These are phyloP conservation scores for Mucor piriformis DNA, from an alignment of 371 early-diverging fungal genomes.

Conservation along the genomic window DNA sequence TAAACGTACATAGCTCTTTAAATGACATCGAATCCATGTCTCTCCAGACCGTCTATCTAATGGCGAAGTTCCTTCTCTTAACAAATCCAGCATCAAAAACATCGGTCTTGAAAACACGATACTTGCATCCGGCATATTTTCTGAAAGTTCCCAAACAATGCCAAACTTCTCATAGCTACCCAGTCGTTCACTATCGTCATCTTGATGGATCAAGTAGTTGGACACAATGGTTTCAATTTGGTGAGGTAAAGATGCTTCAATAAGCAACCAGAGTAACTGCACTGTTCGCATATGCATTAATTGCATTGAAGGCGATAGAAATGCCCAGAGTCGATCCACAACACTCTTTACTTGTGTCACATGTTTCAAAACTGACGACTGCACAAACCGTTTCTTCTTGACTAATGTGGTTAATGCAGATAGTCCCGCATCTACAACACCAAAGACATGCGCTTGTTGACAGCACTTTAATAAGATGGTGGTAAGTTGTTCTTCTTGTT, in stretches of 20 bases:
- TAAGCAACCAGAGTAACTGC: constrained; percentile 68
- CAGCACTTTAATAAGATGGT: constrained; percentile 51
- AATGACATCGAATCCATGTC: constrained; percentile 71
- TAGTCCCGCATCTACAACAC: constrained; percentile 50
- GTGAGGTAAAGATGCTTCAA: constrained; percentile 52
- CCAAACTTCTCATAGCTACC: constrained; percentile 67
- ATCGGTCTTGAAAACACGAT: constrained; percentile 68
- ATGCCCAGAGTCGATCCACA: constrained; percentile 52
- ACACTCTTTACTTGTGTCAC: constrained; percentile 23
- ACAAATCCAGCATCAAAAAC: constrained; percentile 72
- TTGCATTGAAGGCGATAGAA: constrained; percentile 42
- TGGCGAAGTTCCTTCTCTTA: constrained; percentile 59
- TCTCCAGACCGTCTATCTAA: constrained; percentile 69
- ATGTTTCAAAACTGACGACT: constrained; percentile 17
- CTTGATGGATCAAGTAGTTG: constrained; percentile 48
- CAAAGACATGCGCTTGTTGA: constrained; percentile 49
- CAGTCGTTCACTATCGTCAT: constrained; percentile 37
- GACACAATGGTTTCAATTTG: constrained; percentile 67
- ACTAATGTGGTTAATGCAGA: constrained; percentile 43
- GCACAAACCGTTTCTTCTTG: constrained; percentile 23
- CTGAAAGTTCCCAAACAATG: constrained; percentile 73
- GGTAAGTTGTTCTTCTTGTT: constrained; percentile 21
- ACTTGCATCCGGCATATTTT: constrained; percentile 42
- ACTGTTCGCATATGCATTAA: constrained; percentile 66
- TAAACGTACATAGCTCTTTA: constrained; percentile 62